Evolutionary conservation across 208 protist species (phyloP).

Genomic region (Trypanosoma scelopori): DNA sequence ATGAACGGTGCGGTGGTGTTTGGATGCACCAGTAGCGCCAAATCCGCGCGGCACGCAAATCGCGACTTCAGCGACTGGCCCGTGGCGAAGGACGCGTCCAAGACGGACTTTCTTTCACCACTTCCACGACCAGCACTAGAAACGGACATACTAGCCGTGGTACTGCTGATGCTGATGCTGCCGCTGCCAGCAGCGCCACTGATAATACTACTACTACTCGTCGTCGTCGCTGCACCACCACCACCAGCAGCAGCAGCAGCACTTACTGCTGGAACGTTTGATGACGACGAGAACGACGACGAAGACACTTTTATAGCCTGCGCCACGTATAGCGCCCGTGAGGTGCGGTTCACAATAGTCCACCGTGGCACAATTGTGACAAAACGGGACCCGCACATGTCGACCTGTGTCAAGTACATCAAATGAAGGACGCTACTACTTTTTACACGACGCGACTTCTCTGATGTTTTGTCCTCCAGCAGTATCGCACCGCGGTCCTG

Average conservation of each 20-base stretch:
- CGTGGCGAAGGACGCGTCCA: too few relatives aligned
- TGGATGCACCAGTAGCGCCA: slow-evolving; percentile 31
- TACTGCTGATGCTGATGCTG: neutral
- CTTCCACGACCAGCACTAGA: neutral
- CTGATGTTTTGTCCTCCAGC: slow-evolving; percentile 32
- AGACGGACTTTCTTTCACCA: neutral
- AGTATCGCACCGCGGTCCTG: slow-evolving; percentile 75
- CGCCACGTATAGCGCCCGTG: slow-evolving; percentile 55
- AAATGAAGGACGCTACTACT: slow-evolving; percentile 54
- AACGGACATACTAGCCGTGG: slow-evolving; percentile 9
- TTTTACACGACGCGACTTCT: neutral
- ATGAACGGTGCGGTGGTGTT: slow-evolving; percentile 55
- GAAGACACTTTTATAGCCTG: slow-evolving; percentile 39
- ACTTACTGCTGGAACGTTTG: too few relatives aligned
- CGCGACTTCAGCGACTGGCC: neutral
- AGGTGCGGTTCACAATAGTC: slow-evolving; percentile 81
- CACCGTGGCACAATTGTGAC: slow-evolving; percentile 85
- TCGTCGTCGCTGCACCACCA: too few relatives aligned
- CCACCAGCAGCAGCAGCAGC: too few relatives aligned
- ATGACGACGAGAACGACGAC: slow-evolving; percentile 29
- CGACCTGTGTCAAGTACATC: slow-evolving; percentile 58
- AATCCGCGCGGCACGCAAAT: slow-evolving; percentile 8
- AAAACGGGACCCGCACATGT: slow-evolving; percentile 52
- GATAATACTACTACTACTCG: too few relatives aligned
- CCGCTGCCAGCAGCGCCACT: too few relatives aligned